Evolutionary conservation across 257 asterid species (phyloP).

Genomic region (Nicotiana sylvestris): DNA sequence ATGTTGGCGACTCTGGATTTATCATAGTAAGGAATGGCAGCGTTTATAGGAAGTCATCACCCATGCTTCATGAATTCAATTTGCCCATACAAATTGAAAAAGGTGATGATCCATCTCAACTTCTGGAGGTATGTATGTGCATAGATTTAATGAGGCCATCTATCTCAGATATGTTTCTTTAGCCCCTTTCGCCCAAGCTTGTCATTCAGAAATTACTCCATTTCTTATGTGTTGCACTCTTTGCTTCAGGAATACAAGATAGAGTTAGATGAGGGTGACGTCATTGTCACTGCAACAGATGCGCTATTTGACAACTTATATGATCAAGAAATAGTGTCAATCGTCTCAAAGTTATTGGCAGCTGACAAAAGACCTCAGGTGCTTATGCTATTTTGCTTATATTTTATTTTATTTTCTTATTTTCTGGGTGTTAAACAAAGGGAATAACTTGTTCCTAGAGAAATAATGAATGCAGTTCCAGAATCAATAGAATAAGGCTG

Average conservation of each 20-base stretch:
- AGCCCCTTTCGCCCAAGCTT: neutral
- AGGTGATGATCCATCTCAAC: constrained; percentile 53
- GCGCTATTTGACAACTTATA: constrained; percentile 84
- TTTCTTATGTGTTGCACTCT: constrained; percentile 1
- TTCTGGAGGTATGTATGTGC: constrained; percentile 52
- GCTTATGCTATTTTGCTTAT: neutral
- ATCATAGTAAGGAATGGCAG: constrained; percentile 54
- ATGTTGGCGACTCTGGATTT: constrained; percentile 87
- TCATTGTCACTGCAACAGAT: constrained; percentile 62
- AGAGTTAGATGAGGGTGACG: constrained; percentile 65
- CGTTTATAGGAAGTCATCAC: constrained; percentile 54
- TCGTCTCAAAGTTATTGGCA: constrained; percentile 46
- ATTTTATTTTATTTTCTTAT: neutral
- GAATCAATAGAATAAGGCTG: neutral
- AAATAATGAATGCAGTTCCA: neutral
- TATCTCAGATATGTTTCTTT: neutral
- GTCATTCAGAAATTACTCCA: neutral
- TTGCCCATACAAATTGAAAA: constrained; percentile 58
- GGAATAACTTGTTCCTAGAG: neutral
- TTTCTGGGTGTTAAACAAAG: neutral
- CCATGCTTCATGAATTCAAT: constrained; percentile 64
- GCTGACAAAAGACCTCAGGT: constrained; percentile 53
- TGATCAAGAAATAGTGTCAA: constrained; percentile 56
- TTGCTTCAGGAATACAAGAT: constrained; percentile 50
- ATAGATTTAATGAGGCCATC: neutral